Percentiles rank a stretch among this genome's conserved stretches.
Conservation (phyloP, 2,329 filamentous ascomycete genomes). For the Podosphaera aphanis region DNA sequence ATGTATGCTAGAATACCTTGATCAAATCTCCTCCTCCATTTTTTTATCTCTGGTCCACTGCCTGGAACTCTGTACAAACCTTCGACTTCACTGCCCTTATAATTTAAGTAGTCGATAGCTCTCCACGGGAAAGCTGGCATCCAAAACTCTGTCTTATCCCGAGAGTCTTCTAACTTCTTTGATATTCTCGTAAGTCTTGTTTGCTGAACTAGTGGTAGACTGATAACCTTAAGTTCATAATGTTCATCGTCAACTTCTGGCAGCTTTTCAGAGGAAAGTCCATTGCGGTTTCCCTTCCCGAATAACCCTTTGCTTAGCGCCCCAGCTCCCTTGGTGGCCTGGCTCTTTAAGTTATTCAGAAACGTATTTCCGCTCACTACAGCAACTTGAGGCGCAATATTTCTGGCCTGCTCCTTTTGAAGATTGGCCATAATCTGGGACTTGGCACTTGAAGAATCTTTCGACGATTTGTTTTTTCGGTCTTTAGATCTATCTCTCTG, state of each 20-base stretch:
- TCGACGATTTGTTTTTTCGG: conserved; percentile 15
- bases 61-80: conserved; percentile 83
- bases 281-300: conserved; percentile 49
- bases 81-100: conserved; percentile 81
- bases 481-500: conserved; percentile 19
- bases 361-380: conserved; percentile 39
- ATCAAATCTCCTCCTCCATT: conserved; percentile 82
- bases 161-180: conserved; percentile 63
- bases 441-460: conserved; percentile 13
- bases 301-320: conserved; percentile 67
- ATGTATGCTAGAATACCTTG: conserved; percentile 29
- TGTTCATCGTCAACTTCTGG: conserved; percentile 52
- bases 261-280: conserved; percentile 44
- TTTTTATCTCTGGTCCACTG: conserved; percentile 72
- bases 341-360: conserved; percentile 49
- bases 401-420: conserved; percentile 11
- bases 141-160: conserved; percentile 95
- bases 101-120: conserved; percentile 89
- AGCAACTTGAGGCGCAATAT: not conserved
- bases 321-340: conserved; percentile 51
- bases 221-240: conserved; percentile 68
- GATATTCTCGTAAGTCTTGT: conserved; percentile 80
- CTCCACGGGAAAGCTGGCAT: conserved; percentile 92
- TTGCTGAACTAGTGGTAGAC: conserved; percentile 66
- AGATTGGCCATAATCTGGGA: conserved; percentile 14